These are phyloP conservation scores for Rubus idaeus DNA, from an alignment of 306 rosid species.

Conservation along the genomic window DNA sequence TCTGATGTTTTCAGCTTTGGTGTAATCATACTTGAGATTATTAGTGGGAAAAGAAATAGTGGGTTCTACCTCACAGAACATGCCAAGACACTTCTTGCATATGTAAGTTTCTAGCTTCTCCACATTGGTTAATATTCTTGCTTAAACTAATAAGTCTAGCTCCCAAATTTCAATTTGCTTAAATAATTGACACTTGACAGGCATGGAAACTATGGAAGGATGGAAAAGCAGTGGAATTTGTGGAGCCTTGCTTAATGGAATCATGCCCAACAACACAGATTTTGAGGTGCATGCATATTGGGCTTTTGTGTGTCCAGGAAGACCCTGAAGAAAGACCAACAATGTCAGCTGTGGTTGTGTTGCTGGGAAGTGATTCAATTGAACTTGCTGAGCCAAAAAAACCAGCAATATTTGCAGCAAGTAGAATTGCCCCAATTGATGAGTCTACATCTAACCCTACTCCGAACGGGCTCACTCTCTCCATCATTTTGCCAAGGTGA, in stretches of 20 bases:
- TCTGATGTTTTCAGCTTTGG: conserved; percentile 55
- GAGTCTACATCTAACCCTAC: conserved; percentile 2
- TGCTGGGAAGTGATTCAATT: conserved; percentile 38
- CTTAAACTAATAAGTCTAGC: too few species aligned
- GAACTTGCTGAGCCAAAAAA: conserved; percentile 48
- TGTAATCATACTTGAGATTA: conserved; percentile 44
- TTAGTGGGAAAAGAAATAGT: conserved; percentile 31
- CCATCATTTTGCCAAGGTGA: conserved; percentile 22
- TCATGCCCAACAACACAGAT: conserved; percentile 19
- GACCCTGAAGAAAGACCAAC: conserved; percentile 52
- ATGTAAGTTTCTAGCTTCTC: conserved; percentile 25
- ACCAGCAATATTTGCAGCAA: conserved; percentile 36
- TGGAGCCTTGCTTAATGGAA: conserved; percentile 34
- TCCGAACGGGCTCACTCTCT: not conserved
- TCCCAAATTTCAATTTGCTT: not conserved
- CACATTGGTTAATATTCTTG: not conserved
- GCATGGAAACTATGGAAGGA: conserved; percentile 47
- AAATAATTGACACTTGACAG: conserved; percentile 18
- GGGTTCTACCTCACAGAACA: conserved; percentile 34
- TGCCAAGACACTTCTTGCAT: conserved; percentile 35
- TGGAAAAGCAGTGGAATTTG: conserved; percentile 37
- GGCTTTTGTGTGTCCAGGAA: conserved; percentile 55
- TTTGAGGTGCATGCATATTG: conserved; percentile 42
- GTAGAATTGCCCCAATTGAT: conserved; percentile 17
- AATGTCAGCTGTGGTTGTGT: conserved; percentile 39